phyloP scores from a whole-genome alignment of 164 flowering plant species.

The Buxus sempervirens region DNA sequence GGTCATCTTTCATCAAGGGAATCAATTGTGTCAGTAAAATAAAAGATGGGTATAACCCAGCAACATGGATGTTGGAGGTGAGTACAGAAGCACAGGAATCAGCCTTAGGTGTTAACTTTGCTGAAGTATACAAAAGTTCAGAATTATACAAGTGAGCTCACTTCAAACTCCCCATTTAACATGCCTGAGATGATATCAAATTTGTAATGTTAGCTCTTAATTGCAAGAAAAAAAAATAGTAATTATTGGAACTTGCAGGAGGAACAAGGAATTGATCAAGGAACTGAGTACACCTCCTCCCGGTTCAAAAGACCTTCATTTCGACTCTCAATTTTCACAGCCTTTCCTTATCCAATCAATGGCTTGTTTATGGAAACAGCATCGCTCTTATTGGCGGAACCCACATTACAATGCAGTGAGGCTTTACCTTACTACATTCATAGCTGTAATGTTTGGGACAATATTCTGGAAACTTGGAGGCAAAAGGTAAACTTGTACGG shows the following conservation, averaged over 20 bases:
- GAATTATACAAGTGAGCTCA: slow-evolving; percentile 22
- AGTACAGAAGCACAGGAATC: slow-evolving; percentile 33
- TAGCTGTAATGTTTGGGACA: slow-evolving; percentile 32
- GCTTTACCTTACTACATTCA: slow-evolving; percentile 24
- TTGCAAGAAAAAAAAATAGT: too few relatives aligned
- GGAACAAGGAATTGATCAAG: slow-evolving; percentile 31
- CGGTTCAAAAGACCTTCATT: slow-evolving; percentile 30
- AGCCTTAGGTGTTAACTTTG: slow-evolving; percentile 28
- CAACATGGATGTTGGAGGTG: slow-evolving; percentile 49
- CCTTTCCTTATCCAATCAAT: slow-evolving; percentile 25
- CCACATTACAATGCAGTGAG: slow-evolving; percentile 32
- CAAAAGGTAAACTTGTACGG: slow-evolving; percentile 18
- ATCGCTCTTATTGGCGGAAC: slow-evolving; percentile 43
- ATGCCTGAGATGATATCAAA: neutral
- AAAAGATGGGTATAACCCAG: slow-evolving; percentile 39
- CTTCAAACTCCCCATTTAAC: neutral
- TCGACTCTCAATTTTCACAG: slow-evolving; percentile 30
- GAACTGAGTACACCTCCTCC: slow-evolving; percentile 32
- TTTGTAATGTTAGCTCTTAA: neutral
- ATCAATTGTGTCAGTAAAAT: slow-evolving; percentile 35
- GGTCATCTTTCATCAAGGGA: slow-evolving; percentile 23
- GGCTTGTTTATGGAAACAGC: slow-evolving; percentile 47
- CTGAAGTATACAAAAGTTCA: slow-evolving; percentile 29
- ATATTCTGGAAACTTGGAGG: slow-evolving; percentile 37
- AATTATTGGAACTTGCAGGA: slow-evolving; percentile 23